Evolutionary conservation across 2,329 filamentous ascomycete genomes (phyloP).

Genomic region (Colletotrichum siamense): DNA sequence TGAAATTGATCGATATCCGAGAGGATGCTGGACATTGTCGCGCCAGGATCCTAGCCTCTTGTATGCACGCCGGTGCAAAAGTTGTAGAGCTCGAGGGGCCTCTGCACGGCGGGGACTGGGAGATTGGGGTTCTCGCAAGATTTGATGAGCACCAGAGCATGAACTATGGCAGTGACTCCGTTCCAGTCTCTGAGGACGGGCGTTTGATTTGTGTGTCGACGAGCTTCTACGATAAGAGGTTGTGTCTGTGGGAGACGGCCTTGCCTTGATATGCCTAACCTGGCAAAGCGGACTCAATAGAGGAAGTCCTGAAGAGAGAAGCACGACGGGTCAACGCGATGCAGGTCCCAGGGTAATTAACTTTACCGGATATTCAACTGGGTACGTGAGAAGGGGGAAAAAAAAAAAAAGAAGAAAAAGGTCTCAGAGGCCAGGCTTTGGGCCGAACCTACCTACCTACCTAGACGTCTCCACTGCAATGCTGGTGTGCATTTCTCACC

Average conservation of each 20-base stretch:
- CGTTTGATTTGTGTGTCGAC: slow-evolving; percentile 65
- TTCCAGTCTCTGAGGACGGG: slow-evolving; percentile 38
- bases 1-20: slow-evolving; percentile 63
- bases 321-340: neutral
- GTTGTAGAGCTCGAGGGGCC: slow-evolving; percentile 57
- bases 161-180: slow-evolving; percentile 88
- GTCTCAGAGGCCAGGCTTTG: neutral
- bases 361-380: too few species aligned
- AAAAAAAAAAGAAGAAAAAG: neutral
- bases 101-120: slow-evolving; percentile 51
- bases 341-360: neutral
- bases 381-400: too few species aligned
- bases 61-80: slow-evolving; percentile 88
- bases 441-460: neutral
- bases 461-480: neutral
- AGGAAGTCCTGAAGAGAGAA: neutral
- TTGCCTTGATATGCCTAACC: neutral
- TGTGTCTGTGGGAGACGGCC: slow-evolving; percentile 67
- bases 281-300: neutral
- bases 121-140: slow-evolving; percentile 68
- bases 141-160: slow-evolving; percentile 92
- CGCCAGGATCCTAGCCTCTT: slow-evolving; percentile 75
- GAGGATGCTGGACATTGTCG: slow-evolving; percentile 28
- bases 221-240: slow-evolving; percentile 76
- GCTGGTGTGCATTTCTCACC: neutral